Conservation (phyloP, 176 grass and related monocot species). For the Bolboschoenus planiculmis region DNA sequence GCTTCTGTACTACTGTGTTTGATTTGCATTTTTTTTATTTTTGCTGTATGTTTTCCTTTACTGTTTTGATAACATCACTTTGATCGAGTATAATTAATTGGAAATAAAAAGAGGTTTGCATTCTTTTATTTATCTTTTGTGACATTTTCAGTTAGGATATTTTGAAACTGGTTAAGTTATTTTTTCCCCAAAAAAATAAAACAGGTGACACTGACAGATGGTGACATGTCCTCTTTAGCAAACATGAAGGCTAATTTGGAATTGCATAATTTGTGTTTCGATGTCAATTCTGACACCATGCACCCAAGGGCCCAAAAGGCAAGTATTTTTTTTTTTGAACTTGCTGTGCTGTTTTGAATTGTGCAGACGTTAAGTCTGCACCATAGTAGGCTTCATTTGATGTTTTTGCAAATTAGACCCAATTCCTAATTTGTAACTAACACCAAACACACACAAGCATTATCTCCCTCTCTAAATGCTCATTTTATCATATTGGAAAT, state of each 20-base stretch:
- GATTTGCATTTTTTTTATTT: neutral
- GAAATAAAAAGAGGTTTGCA: neutral
- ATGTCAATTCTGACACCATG: neutral
- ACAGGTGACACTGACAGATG: conserved; percentile 91
- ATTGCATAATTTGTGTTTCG: conserved; percentile 37
- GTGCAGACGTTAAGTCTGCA: neutral
- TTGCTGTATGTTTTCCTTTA: neutral
- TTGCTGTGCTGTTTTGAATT: neutral
- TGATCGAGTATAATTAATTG: neutral
- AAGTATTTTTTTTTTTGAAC: neutral
- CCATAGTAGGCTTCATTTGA: neutral
- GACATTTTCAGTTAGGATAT: neutral
- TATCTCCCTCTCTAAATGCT: neutral
- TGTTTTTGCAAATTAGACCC: neutral
- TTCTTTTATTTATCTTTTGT: neutral
- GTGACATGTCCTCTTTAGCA: conserved; percentile 53
- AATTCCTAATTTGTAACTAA: neutral
- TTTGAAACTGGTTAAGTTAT: neutral
- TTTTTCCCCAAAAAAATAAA: neutral
- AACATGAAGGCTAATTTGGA: conserved; percentile 89
- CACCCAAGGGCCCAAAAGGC: neutral
- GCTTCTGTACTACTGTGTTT: neutral
- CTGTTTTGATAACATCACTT: neutral
- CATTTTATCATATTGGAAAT: neutral
- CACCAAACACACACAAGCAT: neutral